Percentiles rank a stretch among this genome's conserved stretches.
Evolutionary conservation across 768 basidiomycete species (phyloP).

Genomic region (Lactarius trivialis): DNA sequence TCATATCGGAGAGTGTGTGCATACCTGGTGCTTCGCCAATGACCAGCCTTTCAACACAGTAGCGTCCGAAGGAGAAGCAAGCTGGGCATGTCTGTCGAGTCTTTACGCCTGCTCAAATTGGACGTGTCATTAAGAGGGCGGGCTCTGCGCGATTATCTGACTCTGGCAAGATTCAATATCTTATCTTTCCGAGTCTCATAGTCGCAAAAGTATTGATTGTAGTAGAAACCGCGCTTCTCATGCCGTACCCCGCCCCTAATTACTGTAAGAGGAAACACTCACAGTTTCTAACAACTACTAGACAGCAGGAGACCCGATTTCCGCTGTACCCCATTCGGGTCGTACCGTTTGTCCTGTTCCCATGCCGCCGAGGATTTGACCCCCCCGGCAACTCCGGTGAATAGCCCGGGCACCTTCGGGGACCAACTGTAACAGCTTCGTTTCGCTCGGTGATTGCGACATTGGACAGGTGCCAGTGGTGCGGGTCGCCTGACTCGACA

Average conservation of each 20-base stretch:
- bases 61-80: not conserved
- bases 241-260: too few species aligned
- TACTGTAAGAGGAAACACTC: not conserved
- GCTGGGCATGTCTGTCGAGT: conserved; percentile 31
- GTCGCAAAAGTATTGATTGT: not conserved
- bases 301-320: not conserved
- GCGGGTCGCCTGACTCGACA: not conserved
- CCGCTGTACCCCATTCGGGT: not conserved
- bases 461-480: not conserved
- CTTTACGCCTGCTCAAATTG: conserved; percentile 55
- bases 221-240: not conserved
- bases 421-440: not conserved
- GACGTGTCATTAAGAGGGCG: not conserved
- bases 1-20: conserved; percentile 25
- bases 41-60: conserved; percentile 39
- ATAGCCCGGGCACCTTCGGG: not conserved
- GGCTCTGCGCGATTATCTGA: not conserved
- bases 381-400: not conserved
- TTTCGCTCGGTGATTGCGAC: not conserved
- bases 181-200: too few species aligned
- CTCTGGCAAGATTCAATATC: not conserved
- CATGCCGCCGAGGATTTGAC: not conserved
- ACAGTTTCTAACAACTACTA: too few species aligned
- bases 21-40: conserved; percentile 55
- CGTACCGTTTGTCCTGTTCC: not conserved